Evolutionary conservation across 163 green algal species (phyloP).

Genomic region (Volvox carteri): DNA sequence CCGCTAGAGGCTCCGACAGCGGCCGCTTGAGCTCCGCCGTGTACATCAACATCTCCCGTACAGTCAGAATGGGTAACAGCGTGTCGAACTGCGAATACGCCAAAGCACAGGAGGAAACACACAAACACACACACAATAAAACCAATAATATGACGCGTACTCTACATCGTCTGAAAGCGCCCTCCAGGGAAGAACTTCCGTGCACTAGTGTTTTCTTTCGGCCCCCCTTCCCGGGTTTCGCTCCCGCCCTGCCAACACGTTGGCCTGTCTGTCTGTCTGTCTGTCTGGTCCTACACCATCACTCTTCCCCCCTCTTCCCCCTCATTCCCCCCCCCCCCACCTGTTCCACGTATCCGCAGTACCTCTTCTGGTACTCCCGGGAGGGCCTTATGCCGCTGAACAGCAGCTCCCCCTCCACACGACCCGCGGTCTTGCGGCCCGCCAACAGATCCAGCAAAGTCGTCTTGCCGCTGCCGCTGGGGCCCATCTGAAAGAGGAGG

Average conservation of each 20-base stretch:
- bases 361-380: constrained; percentile 71
- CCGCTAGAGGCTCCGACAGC: constrained; percentile 48
- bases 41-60: constrained; percentile 88
- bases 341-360: constrained; percentile 55
- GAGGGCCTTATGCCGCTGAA: constrained; percentile 73
- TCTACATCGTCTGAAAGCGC: too few species aligned
- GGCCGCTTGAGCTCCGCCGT: constrained; percentile 86
- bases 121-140: neutral
- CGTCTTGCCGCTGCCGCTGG: constrained; percentile 77
- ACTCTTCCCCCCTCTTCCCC: too few species aligned
- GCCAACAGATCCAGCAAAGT: constrained; percentile 78
- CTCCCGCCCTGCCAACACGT: too few species aligned
- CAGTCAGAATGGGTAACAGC: constrained; percentile 47
- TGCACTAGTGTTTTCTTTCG: too few species aligned
- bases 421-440: constrained; percentile 75
- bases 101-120: neutral
- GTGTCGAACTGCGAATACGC: constrained; percentile 60
- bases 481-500: constrained; percentile 66
- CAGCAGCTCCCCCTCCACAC: constrained; percentile 65
- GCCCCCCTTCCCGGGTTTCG: too few species aligned
- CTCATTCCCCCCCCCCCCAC: neutral
- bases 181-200: too few species aligned
- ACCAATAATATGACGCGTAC: too few species aligned
- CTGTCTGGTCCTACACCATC: too few species aligned
- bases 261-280: too few species aligned